Evolutionary conservation across 331 rosid genomes (phyloP).

Genomic region (Stylosanthes scabra): DNA sequence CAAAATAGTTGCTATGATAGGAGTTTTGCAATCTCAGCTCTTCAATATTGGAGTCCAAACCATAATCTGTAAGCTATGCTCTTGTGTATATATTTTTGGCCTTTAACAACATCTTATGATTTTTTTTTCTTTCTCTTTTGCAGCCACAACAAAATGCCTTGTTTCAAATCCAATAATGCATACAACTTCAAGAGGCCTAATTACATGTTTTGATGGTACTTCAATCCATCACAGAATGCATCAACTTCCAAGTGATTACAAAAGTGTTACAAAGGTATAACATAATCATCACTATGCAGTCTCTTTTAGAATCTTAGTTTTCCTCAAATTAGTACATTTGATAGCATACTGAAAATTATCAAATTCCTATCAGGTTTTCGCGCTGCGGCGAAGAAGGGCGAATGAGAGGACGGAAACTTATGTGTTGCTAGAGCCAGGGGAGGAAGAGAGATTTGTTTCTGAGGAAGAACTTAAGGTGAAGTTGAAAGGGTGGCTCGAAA

Average conservation of each 20-base stretch:
- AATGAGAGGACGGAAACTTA: slow-evolving; percentile 70
- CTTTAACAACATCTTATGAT: neutral
- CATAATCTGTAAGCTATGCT: slow-evolving; percentile 53
- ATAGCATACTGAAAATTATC: neutral
- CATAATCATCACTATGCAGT: neutral
- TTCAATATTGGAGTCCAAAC: slow-evolving; percentile 49
- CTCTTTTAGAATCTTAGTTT: neutral
- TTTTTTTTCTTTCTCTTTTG: slow-evolving; percentile 10
- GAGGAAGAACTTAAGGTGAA: slow-evolving; percentile 72
- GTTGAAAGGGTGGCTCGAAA: slow-evolving; percentile 70
- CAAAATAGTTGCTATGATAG: slow-evolving; percentile 40
- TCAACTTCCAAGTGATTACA: slow-evolving; percentile 20
- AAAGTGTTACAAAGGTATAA: slow-evolving; percentile 51
- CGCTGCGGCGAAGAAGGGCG: slow-evolving; percentile 71
- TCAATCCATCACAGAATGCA: slow-evolving; percentile 39
- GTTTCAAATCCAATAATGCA: slow-evolving; percentile 20
- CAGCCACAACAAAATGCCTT: slow-evolving; percentile 45
- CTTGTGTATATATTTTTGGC: slow-evolving; percentile 11
- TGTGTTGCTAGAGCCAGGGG: slow-evolving; percentile 82
- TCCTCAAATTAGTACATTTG: too few species aligned
- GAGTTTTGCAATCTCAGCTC: slow-evolving; percentile 50
- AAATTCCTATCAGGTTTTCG: slow-evolving; percentile 50
- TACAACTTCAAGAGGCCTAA: slow-evolving; percentile 17
- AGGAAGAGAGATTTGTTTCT: slow-evolving; percentile 86
- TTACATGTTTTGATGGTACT: slow-evolving; percentile 36